Percentiles rank a stretch among this genome's conserved stretches.
Conservation (phyloP, 768 basidiomycete species). For the Calvatia gigantea region DNA sequence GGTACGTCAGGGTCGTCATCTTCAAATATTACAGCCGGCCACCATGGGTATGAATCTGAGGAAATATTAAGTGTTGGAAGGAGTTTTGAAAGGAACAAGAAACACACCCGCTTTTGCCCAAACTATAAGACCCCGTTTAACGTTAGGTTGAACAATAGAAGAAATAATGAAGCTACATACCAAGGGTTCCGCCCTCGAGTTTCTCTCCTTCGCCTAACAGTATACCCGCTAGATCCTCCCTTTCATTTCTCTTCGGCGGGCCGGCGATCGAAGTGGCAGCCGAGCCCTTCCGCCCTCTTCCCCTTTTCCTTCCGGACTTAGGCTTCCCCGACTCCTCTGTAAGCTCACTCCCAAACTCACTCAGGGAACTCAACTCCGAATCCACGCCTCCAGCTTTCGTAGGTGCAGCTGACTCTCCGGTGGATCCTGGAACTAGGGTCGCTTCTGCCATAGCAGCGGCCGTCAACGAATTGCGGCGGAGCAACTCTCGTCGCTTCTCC, state of each 20-base stretch:
- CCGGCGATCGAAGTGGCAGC: not conserved
- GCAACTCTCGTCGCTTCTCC: slow-evolving; percentile 10
- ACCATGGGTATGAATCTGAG: slow-evolving; percentile 78
- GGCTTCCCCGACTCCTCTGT: slow-evolving; percentile 2
- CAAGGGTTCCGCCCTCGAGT: slow-evolving; percentile 53
- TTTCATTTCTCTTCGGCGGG: slow-evolving; percentile 14
- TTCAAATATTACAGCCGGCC: slow-evolving; percentile 78
- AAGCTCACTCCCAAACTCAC: slow-evolving; percentile 32
- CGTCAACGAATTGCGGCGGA: not conserved
- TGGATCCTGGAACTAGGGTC: not conserved
- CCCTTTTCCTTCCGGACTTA: slow-evolving; percentile 9
- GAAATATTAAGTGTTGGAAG: slow-evolving; percentile 5
- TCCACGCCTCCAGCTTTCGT: slow-evolving; percentile 18
- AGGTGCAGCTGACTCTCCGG: not conserved
- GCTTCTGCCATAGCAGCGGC: not conserved
- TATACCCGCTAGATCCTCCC: slow-evolving; percentile 2
- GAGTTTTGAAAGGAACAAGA: not conserved
- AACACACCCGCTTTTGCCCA: slow-evolving; percentile 78
- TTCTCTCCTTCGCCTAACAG: slow-evolving; percentile 14
- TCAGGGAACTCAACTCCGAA: slow-evolving; percentile 44
- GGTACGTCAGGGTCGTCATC: slow-evolving; percentile 61
- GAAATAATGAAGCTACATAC: slow-evolving; percentile 36
- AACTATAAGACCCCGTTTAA: slow-evolving; percentile 37
- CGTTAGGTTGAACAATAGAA: slow-evolving; percentile 1
- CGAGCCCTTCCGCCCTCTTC: slow-evolving; percentile 11